These are phyloP conservation scores for Casuarina equisetifolia DNA, from an alignment of 306 rosid genomes.

Conservation along the genomic window DNA sequence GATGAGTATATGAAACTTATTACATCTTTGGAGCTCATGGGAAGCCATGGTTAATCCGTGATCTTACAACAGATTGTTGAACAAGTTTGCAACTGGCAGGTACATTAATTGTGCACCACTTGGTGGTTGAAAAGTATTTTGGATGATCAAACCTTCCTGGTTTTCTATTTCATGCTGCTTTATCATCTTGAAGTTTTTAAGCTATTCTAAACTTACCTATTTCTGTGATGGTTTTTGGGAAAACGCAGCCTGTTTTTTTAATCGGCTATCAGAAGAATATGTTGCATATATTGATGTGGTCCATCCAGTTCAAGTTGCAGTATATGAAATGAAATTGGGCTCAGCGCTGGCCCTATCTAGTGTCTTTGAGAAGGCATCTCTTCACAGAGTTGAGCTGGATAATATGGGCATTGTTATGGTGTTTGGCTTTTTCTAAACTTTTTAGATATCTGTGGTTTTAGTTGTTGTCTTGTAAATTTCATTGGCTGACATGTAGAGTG, in stretches of 20 bases:
- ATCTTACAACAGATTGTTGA: constrained; percentile 45
- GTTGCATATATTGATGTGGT: constrained; percentile 55
- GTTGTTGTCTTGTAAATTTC: constrained; percentile 5
- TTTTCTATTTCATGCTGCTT: neutral
- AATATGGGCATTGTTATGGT: constrained; percentile 50
- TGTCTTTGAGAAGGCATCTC: constrained; percentile 34
- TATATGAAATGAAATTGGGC: constrained; percentile 89
- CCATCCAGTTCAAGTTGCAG: constrained; percentile 90
- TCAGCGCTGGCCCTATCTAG: constrained; percentile 61
- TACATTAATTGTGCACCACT: constrained; percentile 21
- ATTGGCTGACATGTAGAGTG: constrained; percentile 26
- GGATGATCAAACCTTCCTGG: constrained; percentile 2
- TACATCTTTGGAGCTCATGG: constrained; percentile 40
- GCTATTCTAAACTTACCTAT: neutral
- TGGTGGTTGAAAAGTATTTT: neutral
- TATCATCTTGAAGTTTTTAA: neutral
- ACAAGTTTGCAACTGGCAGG: constrained; percentile 73
- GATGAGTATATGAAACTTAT: constrained; percentile 54
- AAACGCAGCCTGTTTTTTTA: constrained; percentile 66
- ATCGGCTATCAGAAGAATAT: constrained; percentile 54
- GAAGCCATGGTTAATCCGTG: constrained; percentile 38
- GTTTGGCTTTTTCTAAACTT: constrained; percentile 20
- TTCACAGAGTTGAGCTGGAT: constrained; percentile 38
- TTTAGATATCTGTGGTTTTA: constrained; percentile 20
- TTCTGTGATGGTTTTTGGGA: constrained; percentile 38